A percentile compares a stretch with the other conserved stretches of the same genome.
These are phyloP conservation scores for Termitomyces sp. DNA, from an alignment of 768 basidiomycete genomes.

Conservation along the genomic window DNA sequence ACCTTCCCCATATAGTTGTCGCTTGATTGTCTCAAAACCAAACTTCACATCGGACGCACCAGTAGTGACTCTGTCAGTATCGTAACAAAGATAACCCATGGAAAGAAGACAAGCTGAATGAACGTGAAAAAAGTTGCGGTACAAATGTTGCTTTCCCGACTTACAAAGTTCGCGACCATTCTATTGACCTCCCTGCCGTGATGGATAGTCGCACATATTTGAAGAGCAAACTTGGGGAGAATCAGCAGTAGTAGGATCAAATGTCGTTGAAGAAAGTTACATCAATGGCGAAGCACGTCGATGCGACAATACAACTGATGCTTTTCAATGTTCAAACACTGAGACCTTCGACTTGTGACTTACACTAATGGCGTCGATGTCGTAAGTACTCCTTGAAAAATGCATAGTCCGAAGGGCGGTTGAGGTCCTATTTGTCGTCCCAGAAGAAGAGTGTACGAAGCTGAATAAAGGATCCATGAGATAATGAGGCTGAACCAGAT, in stretches of 20 bases:
- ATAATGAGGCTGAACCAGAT: slow-evolving; percentile 9
- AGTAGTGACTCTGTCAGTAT: not conserved
- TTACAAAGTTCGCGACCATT: not conserved
- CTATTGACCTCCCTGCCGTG: not conserved
- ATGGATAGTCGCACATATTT: not conserved
- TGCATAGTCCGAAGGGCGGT: slow-evolving; percentile 12
- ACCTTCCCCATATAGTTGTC: not conserved
- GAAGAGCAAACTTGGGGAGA: not conserved
- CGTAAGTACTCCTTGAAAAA: slow-evolving; percentile 9
- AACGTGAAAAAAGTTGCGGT: not conserved
- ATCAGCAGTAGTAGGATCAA: not conserved
- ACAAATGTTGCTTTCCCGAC: not conserved
- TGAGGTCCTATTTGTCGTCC: slow-evolving; percentile 3
- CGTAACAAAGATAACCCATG: slow-evolving; percentile 2
- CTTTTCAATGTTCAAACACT: not conserved
- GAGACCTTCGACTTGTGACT: not conserved
- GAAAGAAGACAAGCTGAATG: slow-evolving; percentile 5
- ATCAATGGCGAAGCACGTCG: slow-evolving; percentile 11
- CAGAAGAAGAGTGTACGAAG: slow-evolving; percentile 8
- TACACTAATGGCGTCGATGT: slow-evolving; percentile 6
- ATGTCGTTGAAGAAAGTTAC: not conserved
- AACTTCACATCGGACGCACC: not conserved
- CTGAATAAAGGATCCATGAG: slow-evolving; percentile 9
- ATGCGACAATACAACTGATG: slow-evolving; percentile 10
- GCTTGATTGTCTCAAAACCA: not conserved